These are phyloP conservation scores for Microbotryum violaceum DNA, from an alignment of 1,284 basidiomycete genomes.

Conservation along the genomic window DNA sequence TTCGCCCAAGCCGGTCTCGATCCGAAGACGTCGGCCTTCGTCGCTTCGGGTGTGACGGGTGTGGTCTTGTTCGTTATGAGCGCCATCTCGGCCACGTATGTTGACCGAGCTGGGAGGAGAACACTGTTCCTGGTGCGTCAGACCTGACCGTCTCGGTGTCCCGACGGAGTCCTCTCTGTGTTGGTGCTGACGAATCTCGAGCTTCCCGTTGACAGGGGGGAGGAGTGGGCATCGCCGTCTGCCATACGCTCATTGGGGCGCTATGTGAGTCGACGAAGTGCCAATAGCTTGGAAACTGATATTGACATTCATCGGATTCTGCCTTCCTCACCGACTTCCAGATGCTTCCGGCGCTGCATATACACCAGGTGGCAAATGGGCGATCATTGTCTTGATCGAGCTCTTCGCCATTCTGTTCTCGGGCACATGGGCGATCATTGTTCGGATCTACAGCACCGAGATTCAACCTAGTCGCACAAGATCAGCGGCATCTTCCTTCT, in stretches of 20 bases:
- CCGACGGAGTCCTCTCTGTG: not conserved
- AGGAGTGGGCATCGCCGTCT: not conserved
- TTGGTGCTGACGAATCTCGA: not conserved
- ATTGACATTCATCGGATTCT: too few relatives aligned
- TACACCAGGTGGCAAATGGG: conserved; percentile 42
- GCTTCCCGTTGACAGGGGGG: not conserved
- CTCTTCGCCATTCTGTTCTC: conserved; percentile 11
- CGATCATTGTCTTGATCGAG: conserved; percentile 49
- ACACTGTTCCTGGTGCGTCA: conserved; percentile 41
- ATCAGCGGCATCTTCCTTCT: conserved; percentile 43
- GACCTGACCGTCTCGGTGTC: not conserved
- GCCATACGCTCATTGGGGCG: too few relatives aligned
- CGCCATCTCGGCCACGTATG: too few relatives aligned
- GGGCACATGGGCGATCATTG: conserved; percentile 23
- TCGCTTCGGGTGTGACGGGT: conserved; percentile 51
- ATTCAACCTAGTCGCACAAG: conserved; percentile 45
- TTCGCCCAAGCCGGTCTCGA: conserved; percentile 38
- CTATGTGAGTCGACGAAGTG: too few relatives aligned
- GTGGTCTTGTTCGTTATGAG: conserved; percentile 30
- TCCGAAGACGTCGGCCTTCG: conserved; percentile 47
- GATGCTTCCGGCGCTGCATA: conserved; percentile 34
- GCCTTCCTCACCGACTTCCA: too few relatives aligned
- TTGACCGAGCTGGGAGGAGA: too few relatives aligned
- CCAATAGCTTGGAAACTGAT: too few relatives aligned
- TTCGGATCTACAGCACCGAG: conserved; percentile 43